A percentile compares a stretch with the other conserved stretches of the same genome.
Conservation (phyloP, 805 yeast genomes). For the Candida succiphila region DNA sequence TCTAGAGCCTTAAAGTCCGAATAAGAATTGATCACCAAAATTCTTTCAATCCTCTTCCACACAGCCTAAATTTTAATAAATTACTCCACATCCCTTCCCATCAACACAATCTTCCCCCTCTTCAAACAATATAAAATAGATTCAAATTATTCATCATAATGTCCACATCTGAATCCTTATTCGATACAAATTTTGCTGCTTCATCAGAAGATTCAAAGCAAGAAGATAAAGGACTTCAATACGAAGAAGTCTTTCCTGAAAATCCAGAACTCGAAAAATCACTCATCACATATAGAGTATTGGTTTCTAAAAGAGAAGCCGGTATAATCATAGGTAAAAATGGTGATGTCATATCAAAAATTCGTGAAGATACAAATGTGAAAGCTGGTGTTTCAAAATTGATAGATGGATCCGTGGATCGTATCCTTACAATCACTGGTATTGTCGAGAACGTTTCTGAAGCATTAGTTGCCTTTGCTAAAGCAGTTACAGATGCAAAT, state of each 20-base stretch:
- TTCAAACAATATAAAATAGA: not conserved
- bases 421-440: constrained; percentile 75
- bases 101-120: not conserved
- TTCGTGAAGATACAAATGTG: constrained; percentile 66
- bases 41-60: no score
- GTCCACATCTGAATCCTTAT: constrained; percentile 21
- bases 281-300: constrained; percentile 36
- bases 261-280: constrained; percentile 18
- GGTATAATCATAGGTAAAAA: constrained; percentile 85
- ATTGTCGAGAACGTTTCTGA: constrained; percentile 55
- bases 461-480: constrained; percentile 63
- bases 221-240: not conserved
- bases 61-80: no score
- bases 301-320: constrained; percentile 78
- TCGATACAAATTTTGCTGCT: constrained; percentile 19
- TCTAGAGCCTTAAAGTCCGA: no score
- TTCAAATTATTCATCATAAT: constrained; percentile 1
- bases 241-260: constrained; percentile 9
- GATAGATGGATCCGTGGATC: constrained; percentile 70
- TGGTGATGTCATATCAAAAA: constrained; percentile 67
- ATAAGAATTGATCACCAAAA: no score
- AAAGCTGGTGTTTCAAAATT: constrained; percentile 83
- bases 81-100: not conserved
- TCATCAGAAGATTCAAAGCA: constrained; percentile 3
- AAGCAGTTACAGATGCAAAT: constrained; percentile 43